phyloP scores from a whole-genome alignment of 805 yeast genomes.

The Cephaloascus fragrans region DNA sequence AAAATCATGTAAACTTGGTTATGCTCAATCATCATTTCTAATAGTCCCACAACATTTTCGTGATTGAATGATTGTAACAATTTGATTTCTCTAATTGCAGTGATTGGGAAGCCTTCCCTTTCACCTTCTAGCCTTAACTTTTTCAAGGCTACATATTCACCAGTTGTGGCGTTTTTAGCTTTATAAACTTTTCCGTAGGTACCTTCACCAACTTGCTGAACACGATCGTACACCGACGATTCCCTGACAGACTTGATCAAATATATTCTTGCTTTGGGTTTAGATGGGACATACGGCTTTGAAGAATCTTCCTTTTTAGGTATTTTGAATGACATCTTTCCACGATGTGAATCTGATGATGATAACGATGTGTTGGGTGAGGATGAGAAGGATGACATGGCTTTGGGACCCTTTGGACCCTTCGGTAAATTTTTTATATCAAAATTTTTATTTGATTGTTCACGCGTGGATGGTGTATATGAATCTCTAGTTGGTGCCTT shows the following conservation, averaged over 20 bases:
- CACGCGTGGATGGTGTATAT: neutral
- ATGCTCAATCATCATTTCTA: conserved; percentile 83
- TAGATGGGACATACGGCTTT: neutral
- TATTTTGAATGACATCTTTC: neutral
- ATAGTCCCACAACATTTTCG: conserved; percentile 67
- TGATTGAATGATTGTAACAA: conserved; percentile 77
- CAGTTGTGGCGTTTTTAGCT: conserved; percentile 63
- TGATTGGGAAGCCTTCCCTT: conserved; percentile 92
- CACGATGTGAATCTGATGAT: neutral
- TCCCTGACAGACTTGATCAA: conserved; percentile 17
- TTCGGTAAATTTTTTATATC: conserved; percentile 3
- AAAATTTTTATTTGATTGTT: neutral
- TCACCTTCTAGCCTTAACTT: conserved; percentile 76
- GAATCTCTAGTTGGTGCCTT: neutral
- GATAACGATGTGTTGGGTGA: neutral
- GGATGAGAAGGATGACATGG: neutral
- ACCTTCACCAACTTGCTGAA: conserved; percentile 96
- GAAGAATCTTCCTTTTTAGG: neutral
- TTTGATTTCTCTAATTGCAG: conserved; percentile 88
- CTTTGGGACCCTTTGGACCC: conserved; percentile 7
- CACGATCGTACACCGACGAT: conserved; percentile 48
- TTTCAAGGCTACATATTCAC: conserved; percentile 77
- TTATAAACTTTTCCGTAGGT: conserved; percentile 95
- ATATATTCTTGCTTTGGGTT: neutral
- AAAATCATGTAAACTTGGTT: conserved; percentile 79